These are phyloP conservation scores for Pseudopyricularia cyperi DNA, from an alignment of 2,329 filamentous ascomycete genomes.

Conservation along the genomic window DNA sequence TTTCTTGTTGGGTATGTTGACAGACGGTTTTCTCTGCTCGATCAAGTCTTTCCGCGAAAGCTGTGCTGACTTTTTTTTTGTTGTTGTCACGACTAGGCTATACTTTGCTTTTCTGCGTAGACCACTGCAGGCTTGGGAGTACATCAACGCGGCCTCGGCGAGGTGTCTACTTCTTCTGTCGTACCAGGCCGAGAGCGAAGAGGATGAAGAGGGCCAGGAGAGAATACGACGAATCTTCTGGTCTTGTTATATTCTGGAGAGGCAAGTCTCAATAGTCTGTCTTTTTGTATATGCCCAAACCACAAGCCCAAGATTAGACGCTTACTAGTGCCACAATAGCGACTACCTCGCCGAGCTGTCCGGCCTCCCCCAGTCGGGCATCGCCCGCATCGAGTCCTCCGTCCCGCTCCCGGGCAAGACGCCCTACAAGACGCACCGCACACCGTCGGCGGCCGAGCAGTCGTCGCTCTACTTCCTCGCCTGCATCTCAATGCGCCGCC, in stretches of 20 bases:
- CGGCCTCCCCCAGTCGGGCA: constrained; percentile 33
- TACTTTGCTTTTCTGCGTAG: constrained; percentile 37
- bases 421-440: constrained; percentile 26
- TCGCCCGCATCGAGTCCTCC: constrained; percentile 36
- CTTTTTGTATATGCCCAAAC: neutral
- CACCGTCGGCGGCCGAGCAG: constrained; percentile 25
- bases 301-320: neutral
- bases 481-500: constrained; percentile 35
- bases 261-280: constrained; percentile 13
- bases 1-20: constrained; percentile 35
- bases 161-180: constrained; percentile 36
- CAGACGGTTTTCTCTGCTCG: too few species aligned
- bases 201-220: constrained; percentile 23
- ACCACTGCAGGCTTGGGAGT: constrained; percentile 38
- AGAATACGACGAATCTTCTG: constrained; percentile 38
- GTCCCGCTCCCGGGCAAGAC: constrained; percentile 26
- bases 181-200: constrained; percentile 19
- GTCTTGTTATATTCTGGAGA: constrained; percentile 41
- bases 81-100: constrained; percentile 15
- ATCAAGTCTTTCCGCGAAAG: neutral
- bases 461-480: constrained; percentile 39
- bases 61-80: neutral
- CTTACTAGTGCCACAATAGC: constrained; percentile 11
- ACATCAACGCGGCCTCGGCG: constrained; percentile 32
- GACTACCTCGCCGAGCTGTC: constrained; percentile 40